Percentiles rank a stretch among this genome's conserved stretches.
Evolutionary conservation across 2,329 filamentous ascomycete species (phyloP).

Genomic region (Aspergillus thermomutatus): DNA sequence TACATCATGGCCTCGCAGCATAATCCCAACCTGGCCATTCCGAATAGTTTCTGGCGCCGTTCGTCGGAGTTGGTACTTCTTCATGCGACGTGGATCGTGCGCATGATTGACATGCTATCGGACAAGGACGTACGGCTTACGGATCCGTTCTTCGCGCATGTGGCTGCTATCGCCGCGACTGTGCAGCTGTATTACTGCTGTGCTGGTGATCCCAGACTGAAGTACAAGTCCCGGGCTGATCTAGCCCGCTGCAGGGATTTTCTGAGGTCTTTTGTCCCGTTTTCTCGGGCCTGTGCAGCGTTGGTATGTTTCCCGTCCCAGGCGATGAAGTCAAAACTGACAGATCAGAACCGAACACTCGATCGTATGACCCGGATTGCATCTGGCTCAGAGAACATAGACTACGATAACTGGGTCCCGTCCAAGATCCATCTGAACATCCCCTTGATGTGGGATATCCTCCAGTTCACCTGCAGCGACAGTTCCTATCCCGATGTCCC

Average conservation of each 20-base stretch:
- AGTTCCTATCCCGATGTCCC: conserved; percentile 30
- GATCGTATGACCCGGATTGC: conserved; percentile 51
- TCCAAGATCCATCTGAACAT: conserved; percentile 53
- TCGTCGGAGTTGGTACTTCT: conserved; percentile 52
- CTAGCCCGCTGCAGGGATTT: conserved; percentile 52
- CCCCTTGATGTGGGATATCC: conserved; percentile 52
- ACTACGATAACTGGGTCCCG: conserved; percentile 51
- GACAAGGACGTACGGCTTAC: conserved; percentile 49
- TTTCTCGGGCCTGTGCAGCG: conserved; percentile 46
- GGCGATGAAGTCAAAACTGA: conserved; percentile 2
- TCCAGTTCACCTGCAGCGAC: conserved; percentile 48
- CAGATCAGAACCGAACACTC: conserved; percentile 44
- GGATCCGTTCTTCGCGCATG: conserved; percentile 53
- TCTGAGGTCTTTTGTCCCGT: conserved; percentile 47
- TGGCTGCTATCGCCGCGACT: conserved; percentile 51
- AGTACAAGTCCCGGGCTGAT: conserved; percentile 52
- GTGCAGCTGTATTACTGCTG: conserved; percentile 55
- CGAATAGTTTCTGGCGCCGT: conserved; percentile 53
- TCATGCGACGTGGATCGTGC: conserved; percentile 54
- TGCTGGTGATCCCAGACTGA: conserved; percentile 47
- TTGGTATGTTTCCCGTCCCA: conserved; percentile 36
- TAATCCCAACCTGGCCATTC: conserved; percentile 51
- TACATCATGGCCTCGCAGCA: conserved; percentile 53
- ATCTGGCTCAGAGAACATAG: conserved; percentile 47
- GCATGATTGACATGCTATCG: conserved; percentile 54